These are phyloP conservation scores for Coelastrella sp. DNA, from an alignment of 139 green algal genomes.

Conservation along the genomic window DNA sequence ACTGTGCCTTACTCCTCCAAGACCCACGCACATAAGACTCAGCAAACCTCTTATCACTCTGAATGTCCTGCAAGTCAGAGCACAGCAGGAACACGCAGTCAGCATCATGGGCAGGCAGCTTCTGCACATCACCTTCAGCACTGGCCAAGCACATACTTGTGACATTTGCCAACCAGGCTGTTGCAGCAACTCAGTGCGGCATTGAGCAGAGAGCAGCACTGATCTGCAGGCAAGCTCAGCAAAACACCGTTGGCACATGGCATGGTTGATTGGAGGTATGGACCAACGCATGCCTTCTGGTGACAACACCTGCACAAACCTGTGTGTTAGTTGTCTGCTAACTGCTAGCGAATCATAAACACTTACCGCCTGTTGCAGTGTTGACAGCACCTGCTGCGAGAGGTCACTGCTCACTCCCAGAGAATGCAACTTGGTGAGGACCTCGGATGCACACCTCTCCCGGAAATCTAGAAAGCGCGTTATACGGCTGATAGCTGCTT, in stretches of 20 bases:
- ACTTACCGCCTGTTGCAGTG: constrained; percentile 23
- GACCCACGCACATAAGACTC: constrained; percentile 33
- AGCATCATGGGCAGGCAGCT: too few species aligned
- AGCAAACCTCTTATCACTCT: constrained; percentile 48
- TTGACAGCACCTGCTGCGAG: constrained; percentile 16
- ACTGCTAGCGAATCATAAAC: background rate
- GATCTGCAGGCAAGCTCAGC: too few species aligned
- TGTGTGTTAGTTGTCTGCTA: too few species aligned
- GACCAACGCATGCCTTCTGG: too few species aligned
- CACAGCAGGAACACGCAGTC: background rate
- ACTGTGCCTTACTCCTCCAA: constrained; percentile 31
- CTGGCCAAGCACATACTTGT: too few species aligned
- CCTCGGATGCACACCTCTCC: constrained; percentile 40
- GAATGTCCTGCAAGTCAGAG: constrained; percentile 29
- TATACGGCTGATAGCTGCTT: constrained; percentile 22
- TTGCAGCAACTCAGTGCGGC: too few species aligned
- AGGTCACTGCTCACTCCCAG: constrained; percentile 2
- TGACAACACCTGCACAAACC: too few species aligned
- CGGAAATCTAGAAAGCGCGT: constrained; percentile 41
- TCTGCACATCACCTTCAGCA: too few species aligned
- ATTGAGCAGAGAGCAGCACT: too few species aligned
- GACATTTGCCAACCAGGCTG: too few species aligned
- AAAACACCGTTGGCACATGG: too few species aligned
- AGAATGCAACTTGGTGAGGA: constrained; percentile 43
- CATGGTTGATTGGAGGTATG: too few species aligned